Percentiles rank a stretch among this genome's conserved stretches.
Conservation (phyloP, 1,139 yeast species). For the Pichia sp. region DNA sequence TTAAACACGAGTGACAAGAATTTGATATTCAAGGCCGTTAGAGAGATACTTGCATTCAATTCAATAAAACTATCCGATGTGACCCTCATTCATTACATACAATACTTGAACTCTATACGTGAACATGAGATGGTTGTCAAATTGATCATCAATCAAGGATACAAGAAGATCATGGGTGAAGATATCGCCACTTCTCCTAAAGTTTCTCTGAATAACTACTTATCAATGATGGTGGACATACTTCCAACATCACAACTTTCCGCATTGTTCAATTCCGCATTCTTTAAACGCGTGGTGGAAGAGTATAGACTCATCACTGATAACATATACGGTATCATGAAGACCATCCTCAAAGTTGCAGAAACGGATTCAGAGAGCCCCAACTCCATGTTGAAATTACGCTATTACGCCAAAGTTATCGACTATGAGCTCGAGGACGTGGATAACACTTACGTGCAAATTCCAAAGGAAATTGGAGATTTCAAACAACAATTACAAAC, state of each 20-base stretch:
- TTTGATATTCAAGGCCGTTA: constrained; percentile 19
- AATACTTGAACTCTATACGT: constrained; percentile 16
- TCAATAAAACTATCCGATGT: constrained; percentile 19
- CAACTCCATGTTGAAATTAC: constrained; percentile 12
- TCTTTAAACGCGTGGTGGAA: constrained; percentile 25
- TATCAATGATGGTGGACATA: constrained; percentile 24
- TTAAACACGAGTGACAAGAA: constrained; percentile 16
- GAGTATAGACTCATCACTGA: constrained; percentile 26
- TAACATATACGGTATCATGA: constrained; percentile 27
- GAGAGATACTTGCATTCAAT: constrained; percentile 24
- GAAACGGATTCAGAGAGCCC: too few species aligned
- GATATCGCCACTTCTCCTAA: neutral
- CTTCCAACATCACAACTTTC: constrained; percentile 13
- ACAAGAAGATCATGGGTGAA: constrained; percentile 15
- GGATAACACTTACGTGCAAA: constrained; percentile 25
- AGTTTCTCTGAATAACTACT: constrained; percentile 21
- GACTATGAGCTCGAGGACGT: constrained; percentile 27
- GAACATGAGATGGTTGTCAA: constrained; percentile 11
- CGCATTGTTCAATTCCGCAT: constrained; percentile 15
- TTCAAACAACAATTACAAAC: constrained; percentile 20
- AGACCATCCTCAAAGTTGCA: constrained; percentile 15
- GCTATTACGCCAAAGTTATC: constrained; percentile 23
- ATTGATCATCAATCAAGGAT: constrained; percentile 24
- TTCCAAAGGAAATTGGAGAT: constrained; percentile 24
- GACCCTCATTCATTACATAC: constrained; percentile 18